Conservation (phyloP, 495 filamentous ascomycete genomes). For the Penicillium flavigenum region DNA sequence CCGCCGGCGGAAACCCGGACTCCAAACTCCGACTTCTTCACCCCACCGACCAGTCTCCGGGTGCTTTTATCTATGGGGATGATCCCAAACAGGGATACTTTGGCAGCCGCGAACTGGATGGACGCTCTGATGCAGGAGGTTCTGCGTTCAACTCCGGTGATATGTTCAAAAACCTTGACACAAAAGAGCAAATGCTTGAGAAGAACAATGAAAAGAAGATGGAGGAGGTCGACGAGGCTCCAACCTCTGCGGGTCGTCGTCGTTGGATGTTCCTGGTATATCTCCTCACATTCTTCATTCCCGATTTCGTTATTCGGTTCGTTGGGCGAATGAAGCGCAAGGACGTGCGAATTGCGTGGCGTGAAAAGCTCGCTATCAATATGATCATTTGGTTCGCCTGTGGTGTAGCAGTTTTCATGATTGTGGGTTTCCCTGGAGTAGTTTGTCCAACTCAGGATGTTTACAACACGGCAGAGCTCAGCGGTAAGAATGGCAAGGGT, state of each 20-base stretch:
- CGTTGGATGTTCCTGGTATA: conserved; percentile 91
- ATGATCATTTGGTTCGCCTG: conserved; percentile 93
- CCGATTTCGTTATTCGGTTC: conserved; percentile 76
- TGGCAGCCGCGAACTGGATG: conserved; percentile 76
- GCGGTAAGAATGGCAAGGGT: conserved; percentile 69
- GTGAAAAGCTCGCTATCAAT: conserved; percentile 98
- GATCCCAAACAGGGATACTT: conserved; percentile 74
- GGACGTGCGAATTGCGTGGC: conserved; percentile 91
- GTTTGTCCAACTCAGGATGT: conserved; percentile 92
- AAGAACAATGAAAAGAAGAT: conserved; percentile 89
- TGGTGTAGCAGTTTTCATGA: conserved; percentile 77
- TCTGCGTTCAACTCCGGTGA: conserved; percentile 88
- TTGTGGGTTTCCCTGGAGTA: conserved; percentile 78
- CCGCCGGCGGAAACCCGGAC: conserved; percentile 53
- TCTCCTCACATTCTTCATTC: conserved; percentile 79
- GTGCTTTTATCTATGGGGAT: conserved; percentile 67
- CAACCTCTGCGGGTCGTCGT: conserved; percentile 77
- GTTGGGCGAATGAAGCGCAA: conserved; percentile 86
- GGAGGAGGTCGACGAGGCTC: conserved; percentile 82
- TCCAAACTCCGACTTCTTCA: conserved; percentile 70
- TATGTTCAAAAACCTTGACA: conserved; percentile 98
- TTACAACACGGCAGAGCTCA: conserved; percentile 76
- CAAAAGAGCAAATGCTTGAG: conserved; percentile 85
- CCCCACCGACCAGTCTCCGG: conserved; percentile 57
- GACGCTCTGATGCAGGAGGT: conserved; percentile 83